Conservation (phyloP, 495 filamentous ascomycete genomes). For the Daldinia bambusicola region DNA sequence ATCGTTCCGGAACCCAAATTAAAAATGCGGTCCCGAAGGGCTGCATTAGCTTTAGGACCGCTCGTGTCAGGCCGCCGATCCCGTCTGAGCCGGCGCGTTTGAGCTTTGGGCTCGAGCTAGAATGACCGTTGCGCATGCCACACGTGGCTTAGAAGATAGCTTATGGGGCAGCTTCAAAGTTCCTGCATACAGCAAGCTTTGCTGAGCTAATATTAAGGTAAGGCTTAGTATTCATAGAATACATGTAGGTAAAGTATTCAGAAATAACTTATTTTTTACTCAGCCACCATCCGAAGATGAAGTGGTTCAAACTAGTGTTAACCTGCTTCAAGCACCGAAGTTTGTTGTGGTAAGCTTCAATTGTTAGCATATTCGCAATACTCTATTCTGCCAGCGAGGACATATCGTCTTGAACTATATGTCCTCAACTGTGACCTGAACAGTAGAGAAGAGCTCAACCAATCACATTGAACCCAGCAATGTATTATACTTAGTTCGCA, state of each 20-base stretch:
- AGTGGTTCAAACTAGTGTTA: not conserved
- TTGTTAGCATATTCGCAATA: no score
- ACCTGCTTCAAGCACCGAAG: no score
- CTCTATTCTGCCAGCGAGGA: no score
- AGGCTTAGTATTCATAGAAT: not conserved
- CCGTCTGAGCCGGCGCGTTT: conserved; percentile 11
- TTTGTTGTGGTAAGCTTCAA: no score
- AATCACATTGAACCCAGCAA: no score
- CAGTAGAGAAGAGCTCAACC: no score
- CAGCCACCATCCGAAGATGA: conserved; percentile 5
- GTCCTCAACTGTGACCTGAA: no score
- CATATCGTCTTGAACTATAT: no score
- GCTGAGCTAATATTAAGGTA: not conserved
- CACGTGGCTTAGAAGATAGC: not conserved
- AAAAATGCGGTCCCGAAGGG: conserved; percentile 1
- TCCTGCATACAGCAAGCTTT: not conserved
- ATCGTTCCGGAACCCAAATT: conserved; percentile 1
- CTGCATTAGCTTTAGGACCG: conserved; percentile 20
- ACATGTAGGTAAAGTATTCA: no score
- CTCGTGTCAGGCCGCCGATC: conserved; percentile 33
- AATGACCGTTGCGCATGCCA: conserved; percentile 6
- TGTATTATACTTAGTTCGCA: no score
- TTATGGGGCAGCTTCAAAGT: not conserved
- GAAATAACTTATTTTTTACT: not conserved
- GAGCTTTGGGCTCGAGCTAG: conserved; percentile 8